Base-by-base conservation (phyloP, 805 yeast genomes). In the Monosporozyma solicola region DNA sequence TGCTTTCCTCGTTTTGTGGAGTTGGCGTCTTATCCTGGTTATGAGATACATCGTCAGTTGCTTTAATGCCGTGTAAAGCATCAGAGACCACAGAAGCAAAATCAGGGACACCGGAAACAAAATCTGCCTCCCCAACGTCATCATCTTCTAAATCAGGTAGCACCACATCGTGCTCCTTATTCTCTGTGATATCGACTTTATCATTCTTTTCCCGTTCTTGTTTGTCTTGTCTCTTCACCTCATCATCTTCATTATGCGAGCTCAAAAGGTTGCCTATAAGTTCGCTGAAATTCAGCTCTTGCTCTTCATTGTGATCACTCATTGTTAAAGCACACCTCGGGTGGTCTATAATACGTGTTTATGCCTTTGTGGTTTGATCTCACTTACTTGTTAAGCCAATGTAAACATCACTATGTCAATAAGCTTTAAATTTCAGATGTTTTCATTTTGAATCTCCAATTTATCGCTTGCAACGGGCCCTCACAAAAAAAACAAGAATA, bases 31-130 rank as follows among this genome's bases (percentile, higher is more conserved):
- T 35, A 20, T 49, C 33, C 6, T 24, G 33, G 20, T 35, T 4
- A 16, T 41, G 5, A 27, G 29, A 27, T 5, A 7, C 31, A 24
- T 11, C 32, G 10, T 22, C 44, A 27, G 31, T 54, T 41, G 51
- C 41, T 39, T 60, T 59, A 55, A 66, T 60, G 39, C 56, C 54
- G 13, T 66, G 64, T 33, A 73, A 71, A 2, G 77, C 77, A 55
- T 65, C 71, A 20, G 72, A 71, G 3, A 72, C 76, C 16, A 69
- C 73, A 22, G 70, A 67, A 22, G 69, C 75, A 29, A 73, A 54
- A 55, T 70, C 74, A 29, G 72, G 70, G 3, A 72, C 75, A 29
- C 70, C 74, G 24, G 72, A 70, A 3, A 72, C 75, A 29, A 73
- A 54, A 55, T 70, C 74, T 16, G 51, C 53, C 5, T 50, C 52